Evolutionary conservation across 805 yeast species (phyloP).

Genomic region (Candida ascalaphidarum): DNA sequence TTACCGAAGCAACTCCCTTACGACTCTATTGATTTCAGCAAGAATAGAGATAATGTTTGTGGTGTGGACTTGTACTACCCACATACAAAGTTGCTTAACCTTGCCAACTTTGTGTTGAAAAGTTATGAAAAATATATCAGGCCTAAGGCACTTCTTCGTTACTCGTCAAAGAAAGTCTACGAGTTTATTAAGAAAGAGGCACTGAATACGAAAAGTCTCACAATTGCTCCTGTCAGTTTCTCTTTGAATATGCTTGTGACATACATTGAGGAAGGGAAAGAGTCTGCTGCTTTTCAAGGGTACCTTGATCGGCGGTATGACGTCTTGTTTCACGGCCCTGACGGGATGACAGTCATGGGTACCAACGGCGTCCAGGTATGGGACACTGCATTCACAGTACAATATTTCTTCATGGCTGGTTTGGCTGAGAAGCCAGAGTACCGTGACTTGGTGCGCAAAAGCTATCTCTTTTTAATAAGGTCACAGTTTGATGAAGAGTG

Average conservation of each 20-base stretch:
- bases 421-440: constrained; percentile 63
- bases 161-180: constrained; percentile 45
- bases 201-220: constrained; percentile 66
- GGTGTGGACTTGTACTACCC: constrained; percentile 94
- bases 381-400: constrained; percentile 91
- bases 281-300: constrained; percentile 50
- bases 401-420: constrained; percentile 73
- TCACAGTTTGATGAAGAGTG: constrained; percentile 84
- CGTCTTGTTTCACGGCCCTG: constrained; percentile 73
- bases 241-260: constrained; percentile 76
- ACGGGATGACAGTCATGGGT: constrained; percentile 91
- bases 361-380: constrained; percentile 97
- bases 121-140: constrained; percentile 65
- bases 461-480: constrained; percentile 63
- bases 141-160: constrained; percentile 61
- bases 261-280: constrained; percentile 58
- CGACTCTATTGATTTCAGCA: constrained; percentile 56
- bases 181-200: constrained; percentile 67
- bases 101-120: constrained; percentile 50
- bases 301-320: constrained; percentile 61
- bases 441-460: constrained; percentile 51
- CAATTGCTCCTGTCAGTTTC: constrained; percentile 91
- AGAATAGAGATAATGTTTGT: constrained; percentile 77
- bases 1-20: constrained; percentile 39
- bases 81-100: constrained; percentile 61